Conservation (phyloP, 768 basidiomycete genomes). For the Pleurotus tuber-regium region DNA sequence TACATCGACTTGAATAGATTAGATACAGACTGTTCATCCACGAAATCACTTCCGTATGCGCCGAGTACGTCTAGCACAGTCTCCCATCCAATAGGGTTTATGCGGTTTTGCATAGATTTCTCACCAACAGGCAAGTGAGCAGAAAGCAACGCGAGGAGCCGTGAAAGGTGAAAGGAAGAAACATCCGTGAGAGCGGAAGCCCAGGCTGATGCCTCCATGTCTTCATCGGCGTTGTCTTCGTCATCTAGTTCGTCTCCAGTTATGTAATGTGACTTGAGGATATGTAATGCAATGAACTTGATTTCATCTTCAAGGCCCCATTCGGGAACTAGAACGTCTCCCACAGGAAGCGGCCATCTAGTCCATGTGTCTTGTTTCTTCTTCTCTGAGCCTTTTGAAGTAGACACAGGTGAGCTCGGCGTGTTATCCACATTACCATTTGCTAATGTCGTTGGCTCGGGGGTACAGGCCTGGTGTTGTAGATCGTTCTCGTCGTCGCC, state of each 20-base stretch:
- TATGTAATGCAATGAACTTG: slow-evolving; percentile 34
- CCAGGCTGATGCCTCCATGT: slow-evolving; percentile 29
- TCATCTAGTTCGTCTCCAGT: slow-evolving; percentile 21
- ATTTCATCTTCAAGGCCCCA: slow-evolving; percentile 75
- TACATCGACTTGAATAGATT: not conserved
- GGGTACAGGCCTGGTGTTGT: not conserved
- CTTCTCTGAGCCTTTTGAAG: slow-evolving; percentile 10
- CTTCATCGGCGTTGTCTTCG: slow-evolving; percentile 20
- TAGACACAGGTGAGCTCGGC: not conserved
- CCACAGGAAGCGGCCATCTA: slow-evolving; percentile 66
- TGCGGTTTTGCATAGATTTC: slow-evolving; percentile 63
- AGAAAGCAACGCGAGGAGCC: slow-evolving; percentile 52
- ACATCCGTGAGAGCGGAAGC: slow-evolving; percentile 37
- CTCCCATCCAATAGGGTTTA: slow-evolving; percentile 62
- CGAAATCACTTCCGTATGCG: slow-evolving; percentile 31
- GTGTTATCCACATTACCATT: slow-evolving; percentile 13
- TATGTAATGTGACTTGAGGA: not conserved
- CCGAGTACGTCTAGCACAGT: slow-evolving; percentile 54
- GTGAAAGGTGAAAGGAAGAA: slow-evolving; percentile 44
- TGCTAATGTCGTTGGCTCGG: not conserved
- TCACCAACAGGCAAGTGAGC: slow-evolving; percentile 53
- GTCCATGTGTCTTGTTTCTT: slow-evolving; percentile 57
- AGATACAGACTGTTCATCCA: slow-evolving; percentile 35
- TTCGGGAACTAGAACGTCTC: slow-evolving; percentile 64
- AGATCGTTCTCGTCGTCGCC: slow-evolving; percentile 25